Base-by-base conservation (phyloP, 257 asterid genomes). In the Rehmannia glutinosa region DNA sequence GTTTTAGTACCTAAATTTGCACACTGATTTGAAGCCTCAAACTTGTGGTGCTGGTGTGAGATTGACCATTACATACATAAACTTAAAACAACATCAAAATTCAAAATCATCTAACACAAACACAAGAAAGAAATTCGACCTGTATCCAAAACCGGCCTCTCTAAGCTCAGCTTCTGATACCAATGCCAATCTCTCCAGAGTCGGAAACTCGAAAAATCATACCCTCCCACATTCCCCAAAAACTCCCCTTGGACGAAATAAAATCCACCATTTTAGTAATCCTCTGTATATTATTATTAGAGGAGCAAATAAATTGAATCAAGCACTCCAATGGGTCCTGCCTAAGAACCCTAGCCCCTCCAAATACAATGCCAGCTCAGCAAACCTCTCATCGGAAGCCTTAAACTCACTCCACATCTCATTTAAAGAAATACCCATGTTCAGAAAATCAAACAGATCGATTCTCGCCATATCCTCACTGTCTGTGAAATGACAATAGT, bases 271-370 rank as follows among this genome's bases (percentile, higher is more conserved):
- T 94, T 57, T 82, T 83, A 0, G 95, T 81, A 77, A 93, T 93
- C 77, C 99, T 90, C 83, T 69, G 74, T 11, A 93, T 93, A 65
- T 90, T 84, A 68, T 93, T 93, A 68, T 93, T 93, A 16, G 99
- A 90, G 0, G 99, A 93, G 84, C 99, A 93, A 77, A 93, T 86
- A 62, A 93, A 93, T 65, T 93, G 97, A 70, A 90, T 69, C 57
- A 93, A 80, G 66, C 99, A 90, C 89, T 90, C 99, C 77, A 93
- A 69, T 7, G 97, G 97, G 10, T 88, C 96, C 78, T 93, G 99
- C 76, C 96, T 78, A 36, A 93, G 71, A 35, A 93, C 99, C 83
- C 99, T 86, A 68, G 96, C 97, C 99, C 99, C 72, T 72, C 84
- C 80, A 93, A 71, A 84, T 78, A 72, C 59, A 42, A 24, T 5